Conservation (phyloP, 2,329 filamentous ascomycete genomes). For the Salinomyces thailandicus region DNA sequence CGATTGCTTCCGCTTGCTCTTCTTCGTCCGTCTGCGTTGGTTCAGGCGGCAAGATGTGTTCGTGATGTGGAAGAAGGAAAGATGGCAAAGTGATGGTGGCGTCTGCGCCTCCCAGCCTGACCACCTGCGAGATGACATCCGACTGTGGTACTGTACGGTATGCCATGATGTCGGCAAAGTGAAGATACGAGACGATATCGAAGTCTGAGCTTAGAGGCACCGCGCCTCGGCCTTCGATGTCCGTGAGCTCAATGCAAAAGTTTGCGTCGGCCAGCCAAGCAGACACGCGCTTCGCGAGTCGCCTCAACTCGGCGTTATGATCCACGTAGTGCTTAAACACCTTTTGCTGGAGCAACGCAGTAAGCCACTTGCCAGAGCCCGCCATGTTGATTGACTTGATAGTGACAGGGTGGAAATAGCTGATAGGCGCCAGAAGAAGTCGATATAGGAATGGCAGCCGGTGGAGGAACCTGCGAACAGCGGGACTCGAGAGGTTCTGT, state of each 20-base stretch:
- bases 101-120: constrained; percentile 42
- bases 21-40: constrained; percentile 27
- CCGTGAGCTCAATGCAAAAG: constrained; percentile 40
- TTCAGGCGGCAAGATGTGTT: constrained; percentile 39
- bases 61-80: constrained; percentile 45
- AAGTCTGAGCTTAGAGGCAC: constrained; percentile 41
- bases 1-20: constrained; percentile 29
- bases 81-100: constrained; percentile 39
- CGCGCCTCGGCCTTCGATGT: constrained; percentile 35
- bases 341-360: constrained; percentile 36
- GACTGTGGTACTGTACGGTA: constrained; percentile 36
- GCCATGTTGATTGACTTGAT: constrained; percentile 42
- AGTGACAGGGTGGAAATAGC: constrained; percentile 43
- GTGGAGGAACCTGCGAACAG: constrained; percentile 37
- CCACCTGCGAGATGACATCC: constrained; percentile 37
- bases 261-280: constrained; percentile 44
- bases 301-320: constrained; percentile 34
- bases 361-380: constrained; percentile 42
- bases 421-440: constrained; percentile 38
- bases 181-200: constrained; percentile 38
- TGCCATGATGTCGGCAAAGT: constrained; percentile 40
- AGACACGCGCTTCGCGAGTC: constrained; percentile 37
- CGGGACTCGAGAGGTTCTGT: constrained; percentile 32
- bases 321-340: constrained; percentile 41
- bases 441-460: constrained; percentile 41